Evolutionary conservation across 495 filamentous ascomycete species (phyloP).

Genomic region (Penicillium antarcticum): DNA sequence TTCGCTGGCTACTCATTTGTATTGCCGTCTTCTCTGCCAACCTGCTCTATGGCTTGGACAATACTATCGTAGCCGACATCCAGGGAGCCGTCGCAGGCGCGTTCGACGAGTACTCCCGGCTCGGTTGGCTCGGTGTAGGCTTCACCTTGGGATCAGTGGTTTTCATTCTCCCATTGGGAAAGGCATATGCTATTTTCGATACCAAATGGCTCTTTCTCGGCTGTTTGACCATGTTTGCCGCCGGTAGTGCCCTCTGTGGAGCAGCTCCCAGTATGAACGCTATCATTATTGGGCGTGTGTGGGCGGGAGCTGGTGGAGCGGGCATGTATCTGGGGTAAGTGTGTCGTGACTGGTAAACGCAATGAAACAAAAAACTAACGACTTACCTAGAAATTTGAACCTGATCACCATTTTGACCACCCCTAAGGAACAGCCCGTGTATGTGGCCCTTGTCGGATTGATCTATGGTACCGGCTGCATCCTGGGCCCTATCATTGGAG

Average conservation of each 20-base stretch:
- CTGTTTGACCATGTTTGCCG: conserved; percentile 26
- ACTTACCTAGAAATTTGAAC: conserved; percentile 20
- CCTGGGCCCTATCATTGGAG: conserved; percentile 42
- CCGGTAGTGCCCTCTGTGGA: conserved; percentile 32
- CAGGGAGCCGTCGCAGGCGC: conserved; percentile 24
- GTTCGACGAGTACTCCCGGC: conserved; percentile 19
- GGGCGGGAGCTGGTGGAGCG: conserved; percentile 37
- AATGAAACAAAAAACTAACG: too few species aligned
- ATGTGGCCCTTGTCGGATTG: conserved; percentile 34
- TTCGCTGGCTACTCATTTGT: conserved; percentile 9
- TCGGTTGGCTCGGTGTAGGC: conserved; percentile 23
- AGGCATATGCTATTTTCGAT: conserved; percentile 20
- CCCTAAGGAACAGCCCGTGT: conserved; percentile 39
- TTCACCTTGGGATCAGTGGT: conserved; percentile 19
- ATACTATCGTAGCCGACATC: conserved; percentile 38
- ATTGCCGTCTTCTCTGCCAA: conserved; percentile 17
- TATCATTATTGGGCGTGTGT: conserved; percentile 32
- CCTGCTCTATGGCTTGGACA: conserved; percentile 37
- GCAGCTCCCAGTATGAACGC: conserved; percentile 26
- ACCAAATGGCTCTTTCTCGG: conserved; percentile 28
- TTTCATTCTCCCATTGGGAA: conserved; percentile 5
- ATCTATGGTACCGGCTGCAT: conserved; percentile 45
- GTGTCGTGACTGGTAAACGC: too few species aligned
- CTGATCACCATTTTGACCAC: conserved; percentile 38
- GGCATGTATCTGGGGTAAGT: conserved; percentile 48